phyloP scores from a whole-genome alignment of 2,329 filamentous ascomycete genomes.

The Chlorencoelia australis region DNA sequence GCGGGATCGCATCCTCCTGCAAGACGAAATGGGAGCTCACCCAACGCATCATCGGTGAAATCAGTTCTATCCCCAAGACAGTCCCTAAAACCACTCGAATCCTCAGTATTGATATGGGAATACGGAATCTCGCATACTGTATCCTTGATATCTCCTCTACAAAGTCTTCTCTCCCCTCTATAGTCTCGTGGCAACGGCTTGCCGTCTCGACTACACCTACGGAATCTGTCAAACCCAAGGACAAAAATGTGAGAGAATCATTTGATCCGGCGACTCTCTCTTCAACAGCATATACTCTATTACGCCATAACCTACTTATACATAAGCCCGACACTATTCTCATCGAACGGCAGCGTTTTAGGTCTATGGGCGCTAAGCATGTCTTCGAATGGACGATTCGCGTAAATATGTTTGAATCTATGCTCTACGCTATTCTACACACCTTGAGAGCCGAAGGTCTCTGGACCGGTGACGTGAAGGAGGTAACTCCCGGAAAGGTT shows the following conservation, averaged over 20 bases:
- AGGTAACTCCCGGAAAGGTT: conserved; percentile 45
- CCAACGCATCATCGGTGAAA: conserved; percentile 37
- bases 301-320: conserved; percentile 35
- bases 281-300: conserved; percentile 42
- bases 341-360: conserved; percentile 53
- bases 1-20: conserved; percentile 42
- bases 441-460: conserved; percentile 38
- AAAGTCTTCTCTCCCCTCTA: conserved; percentile 1
- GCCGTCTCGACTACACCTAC: conserved; percentile 12
- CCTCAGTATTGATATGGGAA: conserved; percentile 76
- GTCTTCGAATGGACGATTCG: conserved; percentile 76
- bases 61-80: conserved; percentile 18
- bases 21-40: conserved; percentile 50
- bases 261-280: conserved; percentile 46
- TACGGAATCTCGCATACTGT: conserved; percentile 70
- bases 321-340: conserved; percentile 58
- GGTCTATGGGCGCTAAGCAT: conserved; percentile 51
- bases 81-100: conserved; percentile 33
- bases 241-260: conserved; percentile 29
- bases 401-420: conserved; percentile 73
- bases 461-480: conserved; percentile 36
- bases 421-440: conserved; percentile 62
- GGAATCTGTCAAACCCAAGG: background rate
- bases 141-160: conserved; percentile 35
- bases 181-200: conserved; percentile 8